Base-by-base conservation (phyloP, 1,284 basidiomycete species). In the Ustilago trichophora region DNA sequence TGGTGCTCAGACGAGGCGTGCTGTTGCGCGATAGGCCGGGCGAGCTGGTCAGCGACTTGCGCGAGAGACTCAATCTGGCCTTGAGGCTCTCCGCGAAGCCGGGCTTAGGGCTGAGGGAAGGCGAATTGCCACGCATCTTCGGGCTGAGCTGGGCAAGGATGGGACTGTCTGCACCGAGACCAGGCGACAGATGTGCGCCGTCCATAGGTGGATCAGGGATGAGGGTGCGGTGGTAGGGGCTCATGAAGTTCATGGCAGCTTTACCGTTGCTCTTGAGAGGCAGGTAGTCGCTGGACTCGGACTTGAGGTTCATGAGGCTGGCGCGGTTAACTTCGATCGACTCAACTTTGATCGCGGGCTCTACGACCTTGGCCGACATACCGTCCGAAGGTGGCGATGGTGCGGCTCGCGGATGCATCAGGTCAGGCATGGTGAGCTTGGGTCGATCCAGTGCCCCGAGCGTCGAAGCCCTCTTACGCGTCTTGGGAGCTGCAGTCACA, bases 41-140 rank as follows among this genome's bases (percentile, higher is more conserved):
- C 32, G 66, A 70, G 42, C 60, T 59, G 18, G 60, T 48, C 10
- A 51, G n/a, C 34, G 59, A 70, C 45, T 70, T 70, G 52, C 58
- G 59, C 25, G 55, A 52, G 2, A 65, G 42, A 36, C 67, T 71
- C 29, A 71, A 32, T 15, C 67, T 48, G 1, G 67, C 57, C 50
- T 47, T 65, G 47, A 66, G 37, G 24, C 25, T 66, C 18, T 66
- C 67, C 0, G 52, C 25, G 40, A 71, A 71, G 44, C 56, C 33
- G 7, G 56, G 52, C 31, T 50, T 65, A n/a, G 60, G 67, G 21
- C 60, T 62, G 16, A 38, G 25, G 15, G 56, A 53, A 21, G 59
- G 65, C 31, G 57, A 68, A 13, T 18, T 45, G 36, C 50, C 50
- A 15, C 50, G 46, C 22, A 51, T 21, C 37, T 55, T 63, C 26